A percentile compares a stretch with the other conserved stretches of the same genome.
phyloP scores from a whole-genome alignment of 2,329 filamentous ascomycete species.

The Lecanicillium sp. region DNA sequence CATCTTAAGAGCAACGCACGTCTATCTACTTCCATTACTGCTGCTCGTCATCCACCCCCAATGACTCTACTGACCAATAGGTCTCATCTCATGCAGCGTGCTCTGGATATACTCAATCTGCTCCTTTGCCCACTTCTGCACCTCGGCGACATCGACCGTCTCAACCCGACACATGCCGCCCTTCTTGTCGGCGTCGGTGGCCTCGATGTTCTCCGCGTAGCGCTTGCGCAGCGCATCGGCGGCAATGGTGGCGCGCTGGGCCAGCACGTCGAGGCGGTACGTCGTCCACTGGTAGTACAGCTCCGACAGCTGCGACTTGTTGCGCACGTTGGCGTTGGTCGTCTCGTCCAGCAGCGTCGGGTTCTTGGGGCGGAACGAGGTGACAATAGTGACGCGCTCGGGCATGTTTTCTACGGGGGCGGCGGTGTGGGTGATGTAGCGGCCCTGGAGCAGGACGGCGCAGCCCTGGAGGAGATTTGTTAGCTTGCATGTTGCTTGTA shows the following conservation, averaged over 20 bases:
- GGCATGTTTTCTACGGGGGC: constrained; percentile 28
- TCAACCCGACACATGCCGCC: constrained; percentile 17
- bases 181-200: constrained; percentile 15
- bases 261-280: constrained; percentile 18
- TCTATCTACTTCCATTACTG: no score
- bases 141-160: constrained; percentile 17
- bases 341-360: constrained; percentile 31
- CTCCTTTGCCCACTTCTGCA: constrained; percentile 18
- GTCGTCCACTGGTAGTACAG: constrained; percentile 21
- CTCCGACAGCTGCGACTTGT: constrained; percentile 18
- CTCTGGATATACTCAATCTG: constrained; percentile 21
- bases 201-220: constrained; percentile 16
- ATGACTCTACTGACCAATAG: constrained; percentile 6
- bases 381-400: constrained; percentile 38
- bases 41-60: no score
- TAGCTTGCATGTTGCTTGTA: not conserved
- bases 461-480: constrained; percentile 20
- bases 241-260: constrained; percentile 13
- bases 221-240: constrained; percentile 14
- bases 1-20: no score
- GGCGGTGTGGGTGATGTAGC: constrained; percentile 37
- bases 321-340: constrained; percentile 22
- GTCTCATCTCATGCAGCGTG: constrained; percentile 22
- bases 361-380: constrained; percentile 32
- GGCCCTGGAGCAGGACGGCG: constrained; percentile 35